phyloP scores from a whole-genome alignment of 805 yeast species.

The Saccharomycopsis selenospora region DNA sequence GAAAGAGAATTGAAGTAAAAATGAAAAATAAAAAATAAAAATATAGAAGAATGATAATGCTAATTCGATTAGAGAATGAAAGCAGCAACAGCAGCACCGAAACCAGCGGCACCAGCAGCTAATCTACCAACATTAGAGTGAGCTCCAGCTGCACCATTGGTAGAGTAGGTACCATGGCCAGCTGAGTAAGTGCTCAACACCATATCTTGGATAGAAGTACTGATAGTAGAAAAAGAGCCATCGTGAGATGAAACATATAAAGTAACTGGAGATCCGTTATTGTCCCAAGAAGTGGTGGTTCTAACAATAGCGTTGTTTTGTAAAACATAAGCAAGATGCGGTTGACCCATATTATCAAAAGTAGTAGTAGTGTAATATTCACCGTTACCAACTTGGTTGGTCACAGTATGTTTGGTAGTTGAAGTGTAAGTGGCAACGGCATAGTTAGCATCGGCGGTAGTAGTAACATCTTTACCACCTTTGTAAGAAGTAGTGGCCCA shows the following conservation, averaged over 20 bases:
- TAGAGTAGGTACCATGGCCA: constrained; percentile 6
- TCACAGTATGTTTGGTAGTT: constrained; percentile 12
- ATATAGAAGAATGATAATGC: too few species aligned
- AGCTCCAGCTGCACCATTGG: constrained; percentile 1
- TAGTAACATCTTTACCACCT: constrained; percentile 16
- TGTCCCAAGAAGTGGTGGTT: constrained; percentile 18
- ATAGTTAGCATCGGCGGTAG: constrained; percentile 17
- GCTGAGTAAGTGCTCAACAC: neutral
- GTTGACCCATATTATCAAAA: constrained; percentile 11
- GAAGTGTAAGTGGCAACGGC: constrained; percentile 10
- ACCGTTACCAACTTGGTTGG: constrained; percentile 13
- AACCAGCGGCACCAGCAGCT: constrained; percentile 9
- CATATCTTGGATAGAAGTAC: constrained; percentile 12
- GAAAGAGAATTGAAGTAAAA: too few species aligned
- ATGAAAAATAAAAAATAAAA: too few species aligned
- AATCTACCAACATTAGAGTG: constrained; percentile 1
- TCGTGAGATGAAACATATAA: constrained; percentile 8
- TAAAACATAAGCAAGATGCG: constrained; percentile 8
- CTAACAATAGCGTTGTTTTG: constrained; percentile 8
- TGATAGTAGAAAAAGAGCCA: constrained; percentile 5
- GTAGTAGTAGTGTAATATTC: constrained; percentile 16
- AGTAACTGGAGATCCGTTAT: constrained; percentile 17
- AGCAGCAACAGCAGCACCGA: constrained; percentile 8
- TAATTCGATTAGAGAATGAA: neutral
- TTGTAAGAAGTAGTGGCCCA: constrained; percentile 12